Base-by-base conservation (phyloP, 1,284 basidiomycete species). In the Ceratobasidium sp. region DNA sequence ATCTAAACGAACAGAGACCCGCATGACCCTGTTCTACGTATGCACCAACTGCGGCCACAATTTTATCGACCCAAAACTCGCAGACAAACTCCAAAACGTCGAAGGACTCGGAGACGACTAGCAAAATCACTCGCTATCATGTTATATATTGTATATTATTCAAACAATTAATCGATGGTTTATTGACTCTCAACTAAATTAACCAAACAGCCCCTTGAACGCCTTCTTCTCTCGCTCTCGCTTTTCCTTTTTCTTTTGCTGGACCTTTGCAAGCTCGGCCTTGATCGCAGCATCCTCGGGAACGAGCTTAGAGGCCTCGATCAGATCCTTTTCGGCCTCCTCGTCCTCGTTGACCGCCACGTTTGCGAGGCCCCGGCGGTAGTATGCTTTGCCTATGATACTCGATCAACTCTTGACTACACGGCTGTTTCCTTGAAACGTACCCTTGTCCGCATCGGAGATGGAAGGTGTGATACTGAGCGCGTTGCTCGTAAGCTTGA, bases 11-110 rank as follows among this genome's bases (percentile, higher is more conserved):
- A 93, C 92, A 77, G 93, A 96, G 78, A 97, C 92, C 0, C 86
- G 91, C 2, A 95, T 95, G 95, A 94, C 93, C 48, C 86, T 97
- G 1, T 97, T 97, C 84, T 97, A 91, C 80, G 92, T 94, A 57
- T 97, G 95, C 79, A 88, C 88, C n/a, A 89, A 90, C 78, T 97
- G 93, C 80, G 90, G 91, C 76, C 83, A 91, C 74, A 86, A 84
- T 74, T 96, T 92, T 81, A 85, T 86, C 72, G 94, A 96, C 80
- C 89, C 92, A 9, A 64, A 45, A 23, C 53, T 73, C 41, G 57
- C 72, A 23, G 46, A 32, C 23, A 50, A 45, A 28, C 39, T 50
- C 12, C 39, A 39, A 14, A 65, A 72, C 67, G 46, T 72, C 3
- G 72, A 72, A 30, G 62, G 50, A 4, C 32, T 41, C 14, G 62